Evolutionary conservation across 768 basidiomycete genomes (phyloP), one percentile per base, ranked within the genome.

Genomic region (Neoboletus brunneissimus): DNA sequence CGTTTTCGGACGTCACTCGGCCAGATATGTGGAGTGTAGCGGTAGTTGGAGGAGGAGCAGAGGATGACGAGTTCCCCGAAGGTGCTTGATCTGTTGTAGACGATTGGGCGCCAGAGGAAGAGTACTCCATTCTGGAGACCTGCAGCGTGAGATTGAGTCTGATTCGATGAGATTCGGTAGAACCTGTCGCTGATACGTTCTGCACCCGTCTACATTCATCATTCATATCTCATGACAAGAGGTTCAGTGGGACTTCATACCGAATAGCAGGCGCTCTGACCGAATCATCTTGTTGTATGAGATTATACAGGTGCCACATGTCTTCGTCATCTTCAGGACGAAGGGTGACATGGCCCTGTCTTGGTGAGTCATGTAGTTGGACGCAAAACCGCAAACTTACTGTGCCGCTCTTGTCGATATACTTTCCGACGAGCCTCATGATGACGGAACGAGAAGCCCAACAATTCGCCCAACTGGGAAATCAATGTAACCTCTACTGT

Each of bases 241-340:
- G 32, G 23, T 40, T 42, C 12, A 18, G 34, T 10, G 35, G 34
- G 44, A 56, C 7, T 44, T 59, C 81, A 62, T 62, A 88, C 84
- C 94, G 84, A 57, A 98, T 79, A 11, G 94, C 92, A 48, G 89
- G 80, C 13, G 94, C 92, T 59, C 93, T 82, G 43, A 98, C 86
- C 55, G 84, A 76, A 67, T 98, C 95, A 18, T 90, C 91, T 76
- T 88, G 79, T 61, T 91, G 84, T 53, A 99, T 97, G 54, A 99
- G 79, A 76, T 99, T 98, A 73, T 98, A 99, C 29, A 98, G 79
- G 79, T 99, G 97, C 95, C 96, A 99, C 89, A 99, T 97, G 72
- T 99, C 97, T 74, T 99, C 97, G 66, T 98, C 94, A 64, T 98
- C 95, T 71, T 99, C 94, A 5, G 96, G 95, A 47, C 92, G 85